Evolutionary conservation across 768 basidiomycete genomes (phyloP).

Genomic region (Boletellus emodensis): DNA sequence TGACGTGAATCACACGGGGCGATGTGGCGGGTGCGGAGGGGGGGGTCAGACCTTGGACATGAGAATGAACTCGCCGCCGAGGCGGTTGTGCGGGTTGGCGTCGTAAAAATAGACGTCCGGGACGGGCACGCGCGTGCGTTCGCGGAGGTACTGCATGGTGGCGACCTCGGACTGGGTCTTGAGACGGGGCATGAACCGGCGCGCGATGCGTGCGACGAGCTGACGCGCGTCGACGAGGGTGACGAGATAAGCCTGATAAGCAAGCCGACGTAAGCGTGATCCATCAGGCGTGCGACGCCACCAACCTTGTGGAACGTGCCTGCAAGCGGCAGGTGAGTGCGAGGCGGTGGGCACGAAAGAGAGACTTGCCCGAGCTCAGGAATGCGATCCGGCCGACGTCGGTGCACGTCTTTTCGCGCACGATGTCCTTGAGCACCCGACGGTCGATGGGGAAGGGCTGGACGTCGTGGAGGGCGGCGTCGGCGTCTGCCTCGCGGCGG

Average conservation of each 20-base stretch:
- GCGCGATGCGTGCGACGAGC: slow-evolving; percentile 75
- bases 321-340: slow-evolving; percentile 21
- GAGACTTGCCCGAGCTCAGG: slow-evolving; percentile 61
- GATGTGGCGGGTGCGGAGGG: too few relatives aligned
- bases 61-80: slow-evolving; percentile 82
- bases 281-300: neutral
- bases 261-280: slow-evolving; percentile 6
- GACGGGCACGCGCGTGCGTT: slow-evolving; percentile 67
- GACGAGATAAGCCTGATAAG: slow-evolving; percentile 66
- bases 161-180: slow-evolving; percentile 88
- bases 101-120: slow-evolving; percentile 75
- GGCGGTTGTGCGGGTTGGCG: slow-evolving; percentile 77
- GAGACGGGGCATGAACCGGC: slow-evolving; percentile 80
- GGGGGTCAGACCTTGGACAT: slow-evolving; percentile 85
- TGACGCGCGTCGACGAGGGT: slow-evolving; percentile 58
- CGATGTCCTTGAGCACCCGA: slow-evolving; percentile 69
- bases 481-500: slow-evolving; percentile 57
- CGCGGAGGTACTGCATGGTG: slow-evolving; percentile 75
- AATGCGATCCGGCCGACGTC: slow-evolving; percentile 71
- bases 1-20: too few relatives aligned
- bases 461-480: slow-evolving; percentile 56
- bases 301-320: slow-evolving; percentile 83
- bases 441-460: slow-evolving; percentile 76
- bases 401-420: slow-evolving; percentile 61
- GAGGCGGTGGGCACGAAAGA: slow-evolving; percentile 6